Base-by-base conservation (phyloP, 202 grass and related monocot species). In the Panicum virgatum region DNA sequence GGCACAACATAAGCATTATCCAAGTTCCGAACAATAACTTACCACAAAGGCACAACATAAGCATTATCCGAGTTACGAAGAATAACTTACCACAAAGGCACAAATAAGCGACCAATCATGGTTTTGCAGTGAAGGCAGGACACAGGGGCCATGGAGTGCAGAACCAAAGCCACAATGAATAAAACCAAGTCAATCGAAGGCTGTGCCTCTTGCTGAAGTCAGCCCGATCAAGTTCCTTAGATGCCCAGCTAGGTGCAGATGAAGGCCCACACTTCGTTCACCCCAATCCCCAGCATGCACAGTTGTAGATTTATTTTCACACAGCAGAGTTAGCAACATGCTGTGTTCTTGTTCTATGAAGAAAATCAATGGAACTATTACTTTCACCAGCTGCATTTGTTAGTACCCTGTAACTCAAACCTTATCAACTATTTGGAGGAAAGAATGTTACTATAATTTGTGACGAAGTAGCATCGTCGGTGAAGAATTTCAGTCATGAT, bases 361-460 rank as follows among this genome's bases (percentile, higher is more conserved):
- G 46, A 77, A 82, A 72, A 67, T 42, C 47, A 59, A 53, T 23
- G 36, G n/a, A 4, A 73, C 3, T 38, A 27, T 70, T 79, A 66
- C 15, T 85, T 64, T 40, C 7, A 19, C 50, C n/a, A 85, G 64
- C 47, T 81, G 77, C 71, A 85, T 72, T 64, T 37, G 25, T 66
- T 66, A 84, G 63, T 77, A 38, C 58, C 66, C 58, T 78, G 39
- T 61, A 84, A 39, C 46, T 53, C 42, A 77, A 82, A 82, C 47
- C 76, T 67, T 52, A 67, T 13, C 42, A 84, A 69, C 48, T 84
- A 75, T 72, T 63, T 78, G 13, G 47, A 59, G 65, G 20, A 18
- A 82, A 60, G 57, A 48, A 77, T 76, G 54, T 86, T 86, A 89
- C 83, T 89, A 85, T 89, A 85, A 78, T 85, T 82, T 78, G 53